Base-by-base conservation (phyloP, 345 rosid genomes). In the Arabis alpina region DNA sequence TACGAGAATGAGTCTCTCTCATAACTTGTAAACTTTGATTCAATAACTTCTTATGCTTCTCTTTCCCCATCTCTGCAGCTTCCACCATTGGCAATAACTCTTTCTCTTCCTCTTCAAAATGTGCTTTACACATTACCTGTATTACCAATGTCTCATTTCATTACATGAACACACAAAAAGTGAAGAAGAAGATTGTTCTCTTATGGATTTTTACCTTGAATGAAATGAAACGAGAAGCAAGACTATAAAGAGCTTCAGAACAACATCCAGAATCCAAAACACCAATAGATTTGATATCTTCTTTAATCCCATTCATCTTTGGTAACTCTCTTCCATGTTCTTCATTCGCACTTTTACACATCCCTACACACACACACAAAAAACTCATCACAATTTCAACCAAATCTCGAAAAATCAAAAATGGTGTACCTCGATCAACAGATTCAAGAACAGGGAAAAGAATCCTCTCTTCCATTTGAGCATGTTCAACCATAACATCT, bases 301-400 rank as follows among this genome's bases (percentile, higher is more conserved):
- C 90, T 78, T 80, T 87, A 72, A 87, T 87, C 36, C 92, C 92
- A 74, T 87, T 87, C 88, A 87, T 85, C 71, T 72, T 55, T 15
- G 96, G 96, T 6, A 89, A 82, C 62, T 81, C 84, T 86, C 88
- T 85, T 23, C 84, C 90, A 66, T 89, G 96, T 47, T 87, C 88
- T 42, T 79, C 84, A 24, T 76, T 80, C 9, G 92, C 92, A 47
- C 73, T 81, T 73, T 80, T 83, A 42, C 95, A 88, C 50, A 86
- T 41, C 47, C 95, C 95, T 88, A 54, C 76, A 60, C 11, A 3
- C 11, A 3, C 8, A 36, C 10, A 2, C 1, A 5, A 36, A 8
- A 8, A 8, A 36, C 10, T 0, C 10, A 7, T 6, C 7, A 6
- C 7, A 50, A 8, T 23, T 54, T 45, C 14, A n/a, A 3, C 0